Evolutionary conservation across 83 land plant genomes (phyloP), one percentile per base, ranked within the genome.

Genomic region (Isoetes engelmannii): DNA sequence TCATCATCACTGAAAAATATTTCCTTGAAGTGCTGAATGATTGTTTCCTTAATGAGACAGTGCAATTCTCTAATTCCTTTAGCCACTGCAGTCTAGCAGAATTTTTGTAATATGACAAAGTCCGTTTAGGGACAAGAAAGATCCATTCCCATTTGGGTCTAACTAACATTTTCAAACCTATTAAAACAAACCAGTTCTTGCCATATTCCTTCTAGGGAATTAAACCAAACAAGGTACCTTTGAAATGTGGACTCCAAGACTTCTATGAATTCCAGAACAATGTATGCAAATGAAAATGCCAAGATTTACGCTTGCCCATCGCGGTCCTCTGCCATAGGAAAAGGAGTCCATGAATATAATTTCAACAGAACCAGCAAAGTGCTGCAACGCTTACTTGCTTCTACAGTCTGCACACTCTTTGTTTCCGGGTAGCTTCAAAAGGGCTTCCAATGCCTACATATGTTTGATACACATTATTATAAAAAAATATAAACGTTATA

Each of bases 181-280:
- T 28, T 2, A 28, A 28, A 28, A 28, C 37, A 28, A 28, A 28
- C 37, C 37, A 28, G 37, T 28, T 28, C 37, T 28, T 28, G 37
- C 0, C 37, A 0, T 28, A 28, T 28, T 28, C 37, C 37, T 28
- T 28, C 37, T 28, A 28, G 37, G 37, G 37, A 28, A 28, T 28
- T 28, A 28, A 28, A 28, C 37, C 37, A 28, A 28, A 28, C 37
- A 28, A 28, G 55, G 18, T 17, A 64, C 67, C 67, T 64, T 64
- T 2, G 67, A 64, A 64, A 64, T 64, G 47, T 64, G 67, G n/a
- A 64, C 67, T 17, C 67, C 67, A 21, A 64, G 67, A 1, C 67
- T 41, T 7, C 67, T 44, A 4, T 64, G 67, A 44, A 64, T 64
- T 44, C 67, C 67, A 64, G 67, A 64, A 41, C 67, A 64, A 41